Conservation (phyloP, 2,329 filamentous ascomycete genomes). For the Lojkania enalia region DNA sequence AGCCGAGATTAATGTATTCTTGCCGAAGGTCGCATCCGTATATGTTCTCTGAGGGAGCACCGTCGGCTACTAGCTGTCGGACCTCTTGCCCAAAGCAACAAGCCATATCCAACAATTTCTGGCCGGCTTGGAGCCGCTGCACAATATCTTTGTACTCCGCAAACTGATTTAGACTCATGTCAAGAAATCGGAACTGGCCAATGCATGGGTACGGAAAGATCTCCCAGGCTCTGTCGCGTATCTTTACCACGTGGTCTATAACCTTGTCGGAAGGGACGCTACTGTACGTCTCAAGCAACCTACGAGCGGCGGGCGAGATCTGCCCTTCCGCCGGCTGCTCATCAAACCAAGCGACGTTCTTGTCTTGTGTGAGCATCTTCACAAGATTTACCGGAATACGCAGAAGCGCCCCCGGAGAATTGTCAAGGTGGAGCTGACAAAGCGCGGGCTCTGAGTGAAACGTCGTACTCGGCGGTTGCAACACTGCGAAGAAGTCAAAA, state of each 20-base stretch:
- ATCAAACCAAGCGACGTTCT: slow-evolving; percentile 30
- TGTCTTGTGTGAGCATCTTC: slow-evolving; percentile 4
- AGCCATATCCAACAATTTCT: slow-evolving; percentile 46
- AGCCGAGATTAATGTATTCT: slow-evolving; percentile 59
- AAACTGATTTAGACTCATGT: slow-evolving; percentile 25
- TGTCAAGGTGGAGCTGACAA: too few relatives aligned
- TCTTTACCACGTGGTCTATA: slow-evolving; percentile 32
- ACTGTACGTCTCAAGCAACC: slow-evolving; percentile 43
- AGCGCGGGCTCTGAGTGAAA: too few relatives aligned
- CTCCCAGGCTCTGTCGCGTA: slow-evolving; percentile 32
- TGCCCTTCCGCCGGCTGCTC: slow-evolving; percentile 24
- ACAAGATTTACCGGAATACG: too few relatives aligned
- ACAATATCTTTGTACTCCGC: slow-evolving; percentile 31
- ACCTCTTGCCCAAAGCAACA: slow-evolving; percentile 53
- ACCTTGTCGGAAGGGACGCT: slow-evolving; percentile 37
- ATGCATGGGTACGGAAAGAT: slow-evolving; percentile 39
- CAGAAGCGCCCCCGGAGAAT: too few relatives aligned
- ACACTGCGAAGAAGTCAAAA: too few relatives aligned
- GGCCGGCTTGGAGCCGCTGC: slow-evolving; percentile 28
- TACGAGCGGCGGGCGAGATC: slow-evolving; percentile 29
- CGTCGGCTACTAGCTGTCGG: slow-evolving; percentile 45
- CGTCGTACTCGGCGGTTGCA: too few relatives aligned
- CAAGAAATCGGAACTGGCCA: slow-evolving; percentile 37
- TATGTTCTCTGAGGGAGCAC: slow-evolving; percentile 45
- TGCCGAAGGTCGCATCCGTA: slow-evolving; percentile 45